These are phyloP conservation scores for Pleurotus ostreatus DNA, from an alignment of 768 basidiomycete genomes.

Conservation along the genomic window DNA sequence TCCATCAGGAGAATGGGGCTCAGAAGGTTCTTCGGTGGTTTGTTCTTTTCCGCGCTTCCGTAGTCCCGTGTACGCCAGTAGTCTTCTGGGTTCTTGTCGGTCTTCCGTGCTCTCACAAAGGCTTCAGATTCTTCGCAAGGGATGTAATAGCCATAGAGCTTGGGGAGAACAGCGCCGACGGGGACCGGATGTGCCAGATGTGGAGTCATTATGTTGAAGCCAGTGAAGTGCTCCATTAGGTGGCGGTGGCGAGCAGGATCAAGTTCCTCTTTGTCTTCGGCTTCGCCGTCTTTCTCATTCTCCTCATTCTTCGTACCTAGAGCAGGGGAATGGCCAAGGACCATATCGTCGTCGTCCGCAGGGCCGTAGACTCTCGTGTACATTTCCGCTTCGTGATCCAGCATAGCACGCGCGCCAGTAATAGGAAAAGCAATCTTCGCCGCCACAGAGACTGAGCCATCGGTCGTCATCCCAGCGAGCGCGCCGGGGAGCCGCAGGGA, in stretches of 20 bases:
- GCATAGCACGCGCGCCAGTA: conserved; percentile 19
- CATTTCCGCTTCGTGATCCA: conserved; percentile 26
- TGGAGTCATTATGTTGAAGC: conserved; percentile 27
- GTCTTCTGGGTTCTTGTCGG: neutral
- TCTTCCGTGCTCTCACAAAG: neutral
- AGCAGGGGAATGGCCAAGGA: neutral
- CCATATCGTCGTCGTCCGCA: neutral
- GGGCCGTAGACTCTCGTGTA: conserved; percentile 22
- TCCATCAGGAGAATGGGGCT: conserved; percentile 45
- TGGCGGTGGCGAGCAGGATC: conserved; percentile 17
- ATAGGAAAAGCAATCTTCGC: conserved; percentile 30
- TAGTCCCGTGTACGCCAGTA: neutral
- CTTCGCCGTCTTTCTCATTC: neutral
- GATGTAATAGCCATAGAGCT: conserved; percentile 46
- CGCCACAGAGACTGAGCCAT: conserved; percentile 24
- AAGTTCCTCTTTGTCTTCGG: neutral
- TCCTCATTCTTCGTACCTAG: neutral
- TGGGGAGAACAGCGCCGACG: conserved; percentile 38
- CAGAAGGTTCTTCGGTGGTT: conserved; percentile 7
- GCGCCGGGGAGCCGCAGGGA: conserved; percentile 34
- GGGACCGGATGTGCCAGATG: conserved; percentile 24
- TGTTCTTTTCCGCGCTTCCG: neutral
- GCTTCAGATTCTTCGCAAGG: conserved; percentile 15
- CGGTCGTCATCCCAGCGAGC: conserved; percentile 17
- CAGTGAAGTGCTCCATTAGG: conserved; percentile 29